Evolutionary conservation across 352 stramenopile genomes (phyloP).

Genomic region (Globisporangium orthogonon): DNA sequence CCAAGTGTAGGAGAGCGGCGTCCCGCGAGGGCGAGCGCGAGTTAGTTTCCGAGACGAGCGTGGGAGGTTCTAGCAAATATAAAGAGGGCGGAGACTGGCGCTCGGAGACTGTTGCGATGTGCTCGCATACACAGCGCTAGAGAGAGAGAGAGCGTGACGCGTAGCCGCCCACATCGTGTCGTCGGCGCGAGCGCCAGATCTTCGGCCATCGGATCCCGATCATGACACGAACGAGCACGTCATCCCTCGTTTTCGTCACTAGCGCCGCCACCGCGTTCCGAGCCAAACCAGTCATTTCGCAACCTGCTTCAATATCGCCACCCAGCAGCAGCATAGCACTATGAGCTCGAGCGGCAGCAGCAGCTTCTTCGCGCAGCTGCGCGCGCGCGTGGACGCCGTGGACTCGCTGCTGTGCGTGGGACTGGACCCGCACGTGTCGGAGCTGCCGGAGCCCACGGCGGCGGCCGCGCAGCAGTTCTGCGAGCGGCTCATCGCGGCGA

Average conservation of each 20-base stretch:
- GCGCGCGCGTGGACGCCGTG: conserved; percentile 78
- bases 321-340: not conserved
- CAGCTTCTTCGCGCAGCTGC: conserved; percentile 88
- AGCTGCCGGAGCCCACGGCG: conserved; percentile 77
- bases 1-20: conserved; percentile 44
- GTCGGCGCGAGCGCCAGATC: no score
- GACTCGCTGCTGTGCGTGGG: conserved; percentile 98
- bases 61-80: not conserved
- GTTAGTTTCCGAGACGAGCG: not conserved
- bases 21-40: no score
- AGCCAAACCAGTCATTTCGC: not conserved
- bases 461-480: conserved; percentile 93
- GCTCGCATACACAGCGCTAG: no score
- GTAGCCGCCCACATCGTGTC: no score
- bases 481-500: conserved; percentile 93
- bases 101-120: no score
- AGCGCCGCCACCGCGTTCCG: not conserved
- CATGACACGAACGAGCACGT: not conserved
- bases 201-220: not conserved
- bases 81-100: not conserved
- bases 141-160: no score
- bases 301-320: no score
- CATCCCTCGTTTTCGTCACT: not conserved
- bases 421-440: conserved; percentile 92
- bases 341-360: conserved; percentile 9